Evolutionary conservation across 2,329 filamentous ascomycete species (phyloP).

Genomic region (Trichoderma hamatum): DNA sequence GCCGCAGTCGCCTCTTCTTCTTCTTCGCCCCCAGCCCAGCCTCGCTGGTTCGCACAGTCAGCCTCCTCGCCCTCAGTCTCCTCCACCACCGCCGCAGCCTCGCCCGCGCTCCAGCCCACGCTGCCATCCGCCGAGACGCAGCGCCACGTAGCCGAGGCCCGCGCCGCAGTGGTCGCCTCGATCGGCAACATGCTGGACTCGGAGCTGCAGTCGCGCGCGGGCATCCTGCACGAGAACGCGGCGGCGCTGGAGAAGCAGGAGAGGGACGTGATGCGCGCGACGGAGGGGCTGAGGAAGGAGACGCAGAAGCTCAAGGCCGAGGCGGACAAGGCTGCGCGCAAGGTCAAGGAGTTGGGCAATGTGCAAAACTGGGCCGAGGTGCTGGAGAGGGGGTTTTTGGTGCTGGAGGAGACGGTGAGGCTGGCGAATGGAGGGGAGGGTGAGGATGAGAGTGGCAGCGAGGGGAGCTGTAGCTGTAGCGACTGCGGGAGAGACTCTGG

Average conservation of each 20-base stretch:
- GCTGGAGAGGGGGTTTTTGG: conserved; percentile 68
- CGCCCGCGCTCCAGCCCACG: conserved; percentile 39
- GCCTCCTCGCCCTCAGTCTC: neutral
- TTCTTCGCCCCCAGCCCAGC: conserved; percentile 5
- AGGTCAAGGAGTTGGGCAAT: conserved; percentile 77
- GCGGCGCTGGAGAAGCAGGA: conserved; percentile 68
- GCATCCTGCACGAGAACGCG: conserved; percentile 70
- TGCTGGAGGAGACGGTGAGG: conserved; percentile 66
- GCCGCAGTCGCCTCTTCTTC: neutral
- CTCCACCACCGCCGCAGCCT: conserved; percentile 8
- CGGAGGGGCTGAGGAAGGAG: conserved; percentile 63
- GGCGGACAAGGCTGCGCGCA: conserved; percentile 62
- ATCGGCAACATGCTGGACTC: conserved; percentile 72
- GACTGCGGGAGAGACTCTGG: conserved; percentile 39
- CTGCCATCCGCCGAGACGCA: conserved; percentile 49
- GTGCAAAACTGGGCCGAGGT: conserved; percentile 89
- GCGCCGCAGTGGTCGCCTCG: conserved; percentile 61
- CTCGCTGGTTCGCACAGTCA: conserved; percentile 19
- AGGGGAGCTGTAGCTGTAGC: conserved; percentile 44
- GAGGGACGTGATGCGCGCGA: conserved; percentile 63
- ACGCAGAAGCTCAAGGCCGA: conserved; percentile 67
- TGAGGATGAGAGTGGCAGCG: conserved; percentile 28
- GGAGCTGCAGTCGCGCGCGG: conserved; percentile 68
- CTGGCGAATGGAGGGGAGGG: conserved; percentile 49
- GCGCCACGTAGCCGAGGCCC: conserved; percentile 58